These are phyloP conservation scores for Xerocomus potaroensis DNA, from an alignment of 768 basidiomycete species.

Conservation along the genomic window DNA sequence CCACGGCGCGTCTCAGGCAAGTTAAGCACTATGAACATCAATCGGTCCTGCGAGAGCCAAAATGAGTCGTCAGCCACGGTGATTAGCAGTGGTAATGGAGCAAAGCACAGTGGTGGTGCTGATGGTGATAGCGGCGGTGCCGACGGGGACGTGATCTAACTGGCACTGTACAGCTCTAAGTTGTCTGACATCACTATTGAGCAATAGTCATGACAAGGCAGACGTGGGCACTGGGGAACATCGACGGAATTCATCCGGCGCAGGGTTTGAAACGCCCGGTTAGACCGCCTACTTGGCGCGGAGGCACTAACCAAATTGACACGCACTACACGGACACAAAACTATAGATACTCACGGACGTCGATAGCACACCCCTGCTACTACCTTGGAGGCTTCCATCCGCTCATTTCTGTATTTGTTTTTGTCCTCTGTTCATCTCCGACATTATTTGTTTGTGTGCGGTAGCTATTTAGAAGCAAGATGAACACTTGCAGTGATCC, in stretches of 20 bases:
- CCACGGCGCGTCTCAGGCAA: background rate
- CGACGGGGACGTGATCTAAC: conserved; percentile 5
- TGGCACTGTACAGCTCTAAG: conserved; percentile 6
- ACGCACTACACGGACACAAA: background rate
- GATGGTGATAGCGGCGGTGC: background rate
- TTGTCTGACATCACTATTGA: conserved; percentile 4
- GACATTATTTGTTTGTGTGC: background rate
- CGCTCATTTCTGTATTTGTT: background rate
- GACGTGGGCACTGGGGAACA: background rate
- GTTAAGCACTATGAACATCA: background rate
- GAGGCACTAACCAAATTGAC: too few relatives aligned
- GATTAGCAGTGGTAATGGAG: background rate
- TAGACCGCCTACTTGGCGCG: too few relatives aligned
- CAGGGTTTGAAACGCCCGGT: too few relatives aligned
- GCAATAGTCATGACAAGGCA: conserved; percentile 2
- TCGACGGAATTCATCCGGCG: too few relatives aligned
- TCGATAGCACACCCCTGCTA: too few relatives aligned
- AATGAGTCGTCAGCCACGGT: background rate
- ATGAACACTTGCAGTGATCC: too few relatives aligned
- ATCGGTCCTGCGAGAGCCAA: background rate
- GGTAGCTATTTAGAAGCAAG: too few relatives aligned
- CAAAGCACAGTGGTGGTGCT: too few relatives aligned
- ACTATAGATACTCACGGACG: too few relatives aligned
- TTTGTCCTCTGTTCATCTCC: background rate
- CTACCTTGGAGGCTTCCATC: too few relatives aligned